These are phyloP conservation scores for Phytopythium cucurbitacearum DNA, from an alignment of 352 stramenopile genomes.

Conservation along the genomic window DNA sequence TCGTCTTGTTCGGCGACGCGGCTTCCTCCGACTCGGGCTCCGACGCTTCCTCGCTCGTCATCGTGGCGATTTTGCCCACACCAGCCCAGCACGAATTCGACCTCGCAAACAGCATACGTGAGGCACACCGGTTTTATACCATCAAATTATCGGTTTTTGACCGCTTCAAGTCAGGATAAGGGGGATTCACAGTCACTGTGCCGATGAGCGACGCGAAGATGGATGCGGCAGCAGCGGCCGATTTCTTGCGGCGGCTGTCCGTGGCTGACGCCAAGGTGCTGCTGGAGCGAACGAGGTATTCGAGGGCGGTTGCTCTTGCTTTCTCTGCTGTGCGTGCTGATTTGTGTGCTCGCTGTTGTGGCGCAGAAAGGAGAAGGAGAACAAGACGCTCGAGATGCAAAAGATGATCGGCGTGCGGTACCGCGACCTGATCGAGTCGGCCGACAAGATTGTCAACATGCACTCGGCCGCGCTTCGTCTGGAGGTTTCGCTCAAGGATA, in stretches of 20 bases:
- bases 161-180: conserved; percentile 2
- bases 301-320: conserved; percentile 1
- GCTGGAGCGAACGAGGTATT: conserved; percentile 67
- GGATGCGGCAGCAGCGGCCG: conserved; percentile 26
- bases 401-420: conserved; percentile 92
- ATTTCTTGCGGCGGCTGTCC: conserved; percentile 70
- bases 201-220: conserved; percentile 8
- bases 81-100: too few relatives aligned
- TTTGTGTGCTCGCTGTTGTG: background rate
- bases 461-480: conserved; percentile 83
- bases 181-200: background rate
- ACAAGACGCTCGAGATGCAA: conserved; percentile 89
- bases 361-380: conserved; percentile 74
- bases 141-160: background rate
- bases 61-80: too few relatives aligned
- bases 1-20: conserved; percentile 14
- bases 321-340: background rate
- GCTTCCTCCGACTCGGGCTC: conserved; percentile 15
- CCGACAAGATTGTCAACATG: conserved; percentile 92
- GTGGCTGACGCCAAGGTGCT: conserved; percentile 82
- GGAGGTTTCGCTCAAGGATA: conserved; percentile 76
- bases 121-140: conserved; percentile 1
- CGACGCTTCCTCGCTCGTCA: conserved; percentile 4
- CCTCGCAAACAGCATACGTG: background rate
- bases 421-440: conserved; percentile 91